Base-by-base conservation (phyloP, 345 rosid genomes). In the Rhizophora mangle region DNA sequence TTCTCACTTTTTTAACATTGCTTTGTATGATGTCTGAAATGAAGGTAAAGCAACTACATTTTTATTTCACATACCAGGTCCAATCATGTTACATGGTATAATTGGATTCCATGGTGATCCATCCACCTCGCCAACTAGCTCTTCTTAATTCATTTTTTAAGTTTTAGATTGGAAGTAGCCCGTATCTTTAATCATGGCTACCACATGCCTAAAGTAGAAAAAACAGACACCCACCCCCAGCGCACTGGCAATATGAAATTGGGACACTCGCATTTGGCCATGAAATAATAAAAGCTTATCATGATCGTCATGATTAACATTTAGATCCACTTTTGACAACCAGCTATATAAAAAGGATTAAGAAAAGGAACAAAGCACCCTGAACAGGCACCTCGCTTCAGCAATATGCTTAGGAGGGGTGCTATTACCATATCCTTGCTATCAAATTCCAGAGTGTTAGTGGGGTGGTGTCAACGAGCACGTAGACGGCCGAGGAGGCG, bases 401-500 rank as follows among this genome's bases (percentile, higher is more conserved):
- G 49, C 49, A 43, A 43, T 15, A 75, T 78, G 84, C 47, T 78
- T 20, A 84, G 54, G 69, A 78, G 73, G 65, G 65, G 57, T 62
- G 69, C 65, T 22, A 24, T 72, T n/a, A 11, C 76, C 21, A 29
- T 70, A 47, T 74, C 86, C 8, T 62, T 72, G 68, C 47, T 79
- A 16, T 71, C 86, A 31, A 85, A 71, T 30, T 80, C 91, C 6
- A 19, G 77, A 2, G 26, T 73, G 59, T 11, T 79, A 27, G 78
- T 55, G 1, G 82, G 87, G 56, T 78, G 87, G 77, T 85, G 89
- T 74, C 75, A 86, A 67, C 74, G 86, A 67, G 75, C 80, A 2
- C 81, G 76, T 13, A 64, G 75, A 77, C 78, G 87, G 75, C 66
- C 74, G 51, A 82, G 85, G 82, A 79, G 96, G 65, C 78, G 84